These are phyloP conservation scores for Pythium dissotocum DNA, from an alignment of 352 stramenopile species.

Conservation along the genomic window DNA sequence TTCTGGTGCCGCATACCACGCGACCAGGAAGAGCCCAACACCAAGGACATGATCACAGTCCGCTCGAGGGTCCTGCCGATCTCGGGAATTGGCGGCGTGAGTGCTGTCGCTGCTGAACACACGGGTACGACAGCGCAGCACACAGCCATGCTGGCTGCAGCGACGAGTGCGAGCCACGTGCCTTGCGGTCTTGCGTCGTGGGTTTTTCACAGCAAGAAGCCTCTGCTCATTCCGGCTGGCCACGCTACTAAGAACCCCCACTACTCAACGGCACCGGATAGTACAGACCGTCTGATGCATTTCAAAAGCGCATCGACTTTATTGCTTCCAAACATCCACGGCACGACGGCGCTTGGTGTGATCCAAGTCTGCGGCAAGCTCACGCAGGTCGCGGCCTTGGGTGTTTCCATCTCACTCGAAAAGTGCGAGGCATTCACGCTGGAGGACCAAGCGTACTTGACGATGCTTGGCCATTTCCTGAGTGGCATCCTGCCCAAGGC, in stretches of 20 bases:
- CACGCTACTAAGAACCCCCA: slow-evolving; percentile 48
- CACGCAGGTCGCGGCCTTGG: slow-evolving; percentile 54
- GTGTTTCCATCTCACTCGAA: slow-evolving; percentile 62
- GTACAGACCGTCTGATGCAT: slow-evolving; percentile 57
- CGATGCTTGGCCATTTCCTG: slow-evolving; percentile 55
- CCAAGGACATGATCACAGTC: slow-evolving; percentile 33
- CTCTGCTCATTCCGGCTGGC: slow-evolving; percentile 55
- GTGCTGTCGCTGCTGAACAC: slow-evolving; percentile 31
- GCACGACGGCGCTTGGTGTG: slow-evolving; percentile 40
- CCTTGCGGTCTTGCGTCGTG: slow-evolving; percentile 63
- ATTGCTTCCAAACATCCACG: slow-evolving; percentile 52
- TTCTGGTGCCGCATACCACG: slow-evolving; percentile 71
- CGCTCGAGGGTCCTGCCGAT: slow-evolving; percentile 31
- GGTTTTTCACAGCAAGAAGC: slow-evolving; percentile 66
- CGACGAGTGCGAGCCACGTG: slow-evolving; percentile 1
- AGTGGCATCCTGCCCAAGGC: slow-evolving; percentile 71
- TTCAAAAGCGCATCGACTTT: slow-evolving; percentile 63
- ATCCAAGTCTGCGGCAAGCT: slow-evolving; percentile 71
- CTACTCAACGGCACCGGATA: slow-evolving; percentile 54
- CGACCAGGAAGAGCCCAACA: neutral
- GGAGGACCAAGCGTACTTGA: slow-evolving; percentile 59
- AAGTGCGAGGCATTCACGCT: slow-evolving; percentile 54
- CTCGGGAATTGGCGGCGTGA: slow-evolving; percentile 25
- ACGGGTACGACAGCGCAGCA: slow-evolving; percentile 16
- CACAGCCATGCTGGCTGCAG: slow-evolving; percentile 17